Evolutionary conservation across 2,329 filamentous ascomycete genomes (phyloP), one percentile per base, ranked within the genome.

Genomic region (Fusarium hainanense): DNA sequence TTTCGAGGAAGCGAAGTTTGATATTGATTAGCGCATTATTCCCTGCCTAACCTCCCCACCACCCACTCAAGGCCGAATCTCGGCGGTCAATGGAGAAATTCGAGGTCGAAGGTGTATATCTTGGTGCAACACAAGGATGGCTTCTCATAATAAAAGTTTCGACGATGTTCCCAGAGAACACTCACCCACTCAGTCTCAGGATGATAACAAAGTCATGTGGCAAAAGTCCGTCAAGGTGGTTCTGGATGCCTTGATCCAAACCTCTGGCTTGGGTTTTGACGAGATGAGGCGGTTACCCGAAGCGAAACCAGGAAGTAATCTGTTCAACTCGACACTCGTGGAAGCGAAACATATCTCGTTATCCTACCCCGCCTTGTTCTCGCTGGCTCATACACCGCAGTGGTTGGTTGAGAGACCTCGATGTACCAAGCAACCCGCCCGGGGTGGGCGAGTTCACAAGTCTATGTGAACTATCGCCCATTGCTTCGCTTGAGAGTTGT

Each of bases 401-500:
- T 32, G 37, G 44, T 40, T 48, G 37, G 28, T 37, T 47, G 28
- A 54, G 41, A 54, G 37, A 44, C 42, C 40, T 62, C 46, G 48
- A 50, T 42, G 42, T 48, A 63, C 40, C 37, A 55, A 43, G 47
- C 27, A 49, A 32, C 25, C 46, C 18, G 44, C 13, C 25, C 44
- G 37, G 56, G 40, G 40, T 66, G 58, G 46, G 55, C 55, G 59
- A 63, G 51, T 47, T 51, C 54, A 52, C 57, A 62, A 46, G 55
- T 49, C 51, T 44, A 50, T 46, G 51, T 59, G 60, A 58, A 43
- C 44, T 59, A 41, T 66, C 55, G 55, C 66, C 65, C 69, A 72
- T 67, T 71, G 70, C 59, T 66, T 75, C 73, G 73, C 73, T 75
- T 72, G 71, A 69, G 46, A 48, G 43, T 46, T 41, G 71, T 73